Evolutionary conservation across 768 basidiomycete genomes (phyloP).

Genomic region (Suillus occidentalis): DNA sequence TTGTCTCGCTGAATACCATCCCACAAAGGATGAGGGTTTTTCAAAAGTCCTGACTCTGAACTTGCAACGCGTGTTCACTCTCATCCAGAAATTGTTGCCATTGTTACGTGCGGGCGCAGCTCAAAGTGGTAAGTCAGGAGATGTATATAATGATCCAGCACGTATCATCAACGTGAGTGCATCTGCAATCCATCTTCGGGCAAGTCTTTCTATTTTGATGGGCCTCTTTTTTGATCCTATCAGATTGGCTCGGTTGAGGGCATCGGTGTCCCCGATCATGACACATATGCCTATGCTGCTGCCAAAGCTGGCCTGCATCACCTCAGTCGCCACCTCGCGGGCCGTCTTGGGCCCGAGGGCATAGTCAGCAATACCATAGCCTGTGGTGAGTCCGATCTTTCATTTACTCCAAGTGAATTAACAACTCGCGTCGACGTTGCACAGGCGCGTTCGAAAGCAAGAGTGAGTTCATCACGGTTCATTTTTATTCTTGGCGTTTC

Average conservation of each 20-base stretch:
- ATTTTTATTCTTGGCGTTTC: not conserved
- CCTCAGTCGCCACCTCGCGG: conserved; percentile 56
- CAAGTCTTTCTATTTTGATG: not conserved
- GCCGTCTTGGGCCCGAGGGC: conserved; percentile 53
- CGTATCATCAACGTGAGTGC: conserved; percentile 58
- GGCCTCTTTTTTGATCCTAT: not conserved
- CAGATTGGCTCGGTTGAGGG: conserved; percentile 69
- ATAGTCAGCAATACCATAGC: conserved; percentile 66
- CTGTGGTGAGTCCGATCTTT: conserved; percentile 41
- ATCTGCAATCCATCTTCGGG: not conserved
- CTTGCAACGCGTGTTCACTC: conserved; percentile 61
- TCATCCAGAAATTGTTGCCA: conserved; percentile 61
- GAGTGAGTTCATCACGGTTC: conserved; percentile 26
- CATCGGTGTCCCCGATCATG: conserved; percentile 48
- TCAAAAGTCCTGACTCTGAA: conserved; percentile 63
- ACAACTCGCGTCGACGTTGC: not conserved
- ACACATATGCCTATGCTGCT: conserved; percentile 66
- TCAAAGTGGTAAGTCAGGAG: conserved; percentile 37
- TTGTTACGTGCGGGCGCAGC: conserved; percentile 49
- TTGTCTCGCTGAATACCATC: conserved; percentile 7
- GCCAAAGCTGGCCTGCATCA: conserved; percentile 66
- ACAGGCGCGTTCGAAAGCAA: conserved; percentile 44
- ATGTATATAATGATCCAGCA: conserved; percentile 45
- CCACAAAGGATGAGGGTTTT: conserved; percentile 50
- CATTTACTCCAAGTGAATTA: not conserved